phyloP scores from a whole-genome alignment of 495 filamentous ascomycete genomes.

The Xylaria bambusicola region DNA sequence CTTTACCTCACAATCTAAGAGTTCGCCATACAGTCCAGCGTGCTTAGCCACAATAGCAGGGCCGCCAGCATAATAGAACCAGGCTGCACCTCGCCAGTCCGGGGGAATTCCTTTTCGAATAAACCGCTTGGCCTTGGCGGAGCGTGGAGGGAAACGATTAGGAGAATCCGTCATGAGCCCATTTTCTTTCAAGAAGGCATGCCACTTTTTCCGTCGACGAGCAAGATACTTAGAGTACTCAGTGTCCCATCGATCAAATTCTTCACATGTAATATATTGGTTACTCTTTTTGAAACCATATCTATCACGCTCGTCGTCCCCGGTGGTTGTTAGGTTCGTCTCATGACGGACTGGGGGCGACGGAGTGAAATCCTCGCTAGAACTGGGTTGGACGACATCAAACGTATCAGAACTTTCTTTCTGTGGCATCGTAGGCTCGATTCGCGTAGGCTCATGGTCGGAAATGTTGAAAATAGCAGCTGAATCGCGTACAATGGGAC shows the following conservation, averaged over 20 bases:
- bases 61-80: constrained; percentile 97
- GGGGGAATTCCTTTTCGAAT: constrained; percentile 95
- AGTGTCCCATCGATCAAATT: constrained; percentile 82
- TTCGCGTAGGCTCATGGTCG: constrained; percentile 33
- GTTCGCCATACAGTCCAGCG: constrained; percentile 68
- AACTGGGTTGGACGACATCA: constrained; percentile 29
- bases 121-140: constrained; percentile 80
- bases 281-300: constrained; percentile 93
- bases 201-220: constrained; percentile 79
- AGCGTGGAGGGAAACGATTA: constrained; percentile 74
- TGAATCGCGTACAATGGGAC: constrained; percentile 39
- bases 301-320: constrained; percentile 61
- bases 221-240: constrained; percentile 69
- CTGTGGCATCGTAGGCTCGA: constrained; percentile 15
- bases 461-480: constrained; percentile 40
- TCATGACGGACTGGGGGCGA: constrained; percentile 26
- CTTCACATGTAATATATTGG: constrained; percentile 69
- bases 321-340: constrained; percentile 25
- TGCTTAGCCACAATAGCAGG: constrained; percentile 73
- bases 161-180: constrained; percentile 72
- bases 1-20: constrained; percentile 64
- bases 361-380: constrained; percentile 11
- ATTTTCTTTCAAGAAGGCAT: constrained; percentile 70
- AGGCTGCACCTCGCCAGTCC: constrained; percentile 88
- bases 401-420: constrained; percentile 28